Evolutionary conservation across 306 rosid genomes (phyloP).

Genomic region (Mimosa pudica): DNA sequence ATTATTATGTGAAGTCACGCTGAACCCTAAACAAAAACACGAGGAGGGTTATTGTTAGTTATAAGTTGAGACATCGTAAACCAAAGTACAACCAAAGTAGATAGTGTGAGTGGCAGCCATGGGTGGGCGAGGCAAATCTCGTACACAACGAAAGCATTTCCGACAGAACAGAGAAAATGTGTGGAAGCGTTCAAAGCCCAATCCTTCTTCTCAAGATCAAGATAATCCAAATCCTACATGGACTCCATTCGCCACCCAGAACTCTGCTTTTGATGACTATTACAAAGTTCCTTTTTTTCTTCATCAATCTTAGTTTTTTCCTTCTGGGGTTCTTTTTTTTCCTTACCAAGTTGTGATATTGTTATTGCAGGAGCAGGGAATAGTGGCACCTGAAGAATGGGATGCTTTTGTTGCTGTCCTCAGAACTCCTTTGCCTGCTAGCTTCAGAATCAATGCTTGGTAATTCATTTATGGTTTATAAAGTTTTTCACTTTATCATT

Average conservation of each 20-base stretch:
- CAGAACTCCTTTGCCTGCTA: conserved; percentile 76
- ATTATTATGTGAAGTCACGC: not conserved
- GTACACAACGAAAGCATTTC: conserved; percentile 75
- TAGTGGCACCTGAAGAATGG: conserved; percentile 70
- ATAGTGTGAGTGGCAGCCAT: not conserved
- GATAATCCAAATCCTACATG: conserved; percentile 32
- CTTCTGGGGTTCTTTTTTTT: not conserved
- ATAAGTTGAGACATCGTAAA: not conserved
- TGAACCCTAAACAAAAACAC: not conserved
- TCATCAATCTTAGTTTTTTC: not conserved
- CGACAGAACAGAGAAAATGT: conserved; percentile 75
- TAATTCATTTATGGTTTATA: not conserved
- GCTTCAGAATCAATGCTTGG: conserved; percentile 87
- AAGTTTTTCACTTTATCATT: not conserved
- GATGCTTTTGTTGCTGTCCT: conserved; percentile 65
- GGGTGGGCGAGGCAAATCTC: conserved; percentile 53
- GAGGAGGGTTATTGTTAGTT: not conserved
- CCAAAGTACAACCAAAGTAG: not conserved
- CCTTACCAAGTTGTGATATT: not conserved
- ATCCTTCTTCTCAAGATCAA: conserved; percentile 40
- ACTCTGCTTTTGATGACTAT: conserved; percentile 64
- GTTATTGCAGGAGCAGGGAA: conserved; percentile 58
- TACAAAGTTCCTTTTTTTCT: conserved; percentile 53
- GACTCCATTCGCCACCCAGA: conserved; percentile 63
- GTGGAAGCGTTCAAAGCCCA: conserved; percentile 72